These are phyloP conservation scores for Cornus kousa DNA, from an alignment of 148 eudicot genomes.

Conservation along the genomic window DNA sequence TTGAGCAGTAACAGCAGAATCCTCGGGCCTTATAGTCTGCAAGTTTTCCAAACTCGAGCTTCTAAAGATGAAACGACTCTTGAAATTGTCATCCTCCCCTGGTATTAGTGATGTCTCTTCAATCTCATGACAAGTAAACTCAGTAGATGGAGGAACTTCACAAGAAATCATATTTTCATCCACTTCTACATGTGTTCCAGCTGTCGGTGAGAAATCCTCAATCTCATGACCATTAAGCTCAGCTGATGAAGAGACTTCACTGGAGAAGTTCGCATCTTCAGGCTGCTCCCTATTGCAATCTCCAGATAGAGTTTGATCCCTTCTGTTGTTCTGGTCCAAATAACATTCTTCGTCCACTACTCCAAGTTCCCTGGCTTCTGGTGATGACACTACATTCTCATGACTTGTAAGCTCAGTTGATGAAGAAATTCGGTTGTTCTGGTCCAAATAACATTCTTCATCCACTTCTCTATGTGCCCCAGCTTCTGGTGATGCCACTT, in stretches of 20 bases:
- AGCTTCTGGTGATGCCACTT: constrained; percentile 7
- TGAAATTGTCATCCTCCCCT: constrained; percentile 13
- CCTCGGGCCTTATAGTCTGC: constrained; percentile 9
- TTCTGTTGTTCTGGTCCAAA: no score
- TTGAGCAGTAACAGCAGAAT: constrained; percentile 18
- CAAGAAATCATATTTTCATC: constrained; percentile 6
- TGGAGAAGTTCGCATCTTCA: constrained; percentile 9
- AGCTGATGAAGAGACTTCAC: constrained; percentile 8
- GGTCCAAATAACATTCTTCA: neutral
- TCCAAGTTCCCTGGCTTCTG: constrained; percentile 2
- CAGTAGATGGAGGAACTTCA: constrained; percentile 16
- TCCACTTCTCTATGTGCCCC: neutral
- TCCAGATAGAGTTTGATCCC: no score
- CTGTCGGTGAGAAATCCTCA: constrained; percentile 11
- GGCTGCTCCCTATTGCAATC: constrained; percentile 4
- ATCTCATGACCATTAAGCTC: constrained; percentile 22
- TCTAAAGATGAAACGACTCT: constrained; percentile 13
- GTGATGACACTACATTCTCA: neutral
- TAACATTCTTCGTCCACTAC: no score
- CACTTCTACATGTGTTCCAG: constrained; percentile 15
- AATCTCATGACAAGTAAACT: constrained; percentile 17
- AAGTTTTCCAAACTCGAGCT: constrained; percentile 19
- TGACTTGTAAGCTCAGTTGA: neutral
- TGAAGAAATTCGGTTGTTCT: neutral
- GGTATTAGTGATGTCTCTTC: constrained; percentile 14